Conservation (phyloP, 352 stramenopile genomes). For the Phytophthora fragariae region DNA sequence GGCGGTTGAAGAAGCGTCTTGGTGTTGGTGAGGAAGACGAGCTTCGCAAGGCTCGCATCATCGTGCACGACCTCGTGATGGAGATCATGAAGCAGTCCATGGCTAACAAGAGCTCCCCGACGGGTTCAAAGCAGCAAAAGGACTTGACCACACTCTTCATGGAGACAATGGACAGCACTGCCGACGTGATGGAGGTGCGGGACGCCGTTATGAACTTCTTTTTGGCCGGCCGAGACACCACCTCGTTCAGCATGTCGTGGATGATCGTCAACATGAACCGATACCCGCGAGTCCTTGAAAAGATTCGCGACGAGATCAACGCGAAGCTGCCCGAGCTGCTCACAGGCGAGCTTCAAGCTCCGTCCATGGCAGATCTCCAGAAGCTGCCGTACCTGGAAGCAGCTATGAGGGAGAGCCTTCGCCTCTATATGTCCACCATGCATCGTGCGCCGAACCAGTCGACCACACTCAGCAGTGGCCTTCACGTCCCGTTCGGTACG, state of each 20-base stretch:
- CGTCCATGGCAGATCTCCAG: slow-evolving; percentile 53
- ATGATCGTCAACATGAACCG: slow-evolving; percentile 81
- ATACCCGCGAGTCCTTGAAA: slow-evolving; percentile 55
- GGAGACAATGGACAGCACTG: slow-evolving; percentile 25
- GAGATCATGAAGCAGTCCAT: slow-evolving; percentile 44
- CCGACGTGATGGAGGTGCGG: slow-evolving; percentile 45
- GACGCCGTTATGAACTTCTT: slow-evolving; percentile 86
- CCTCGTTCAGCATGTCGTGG: slow-evolving; percentile 71
- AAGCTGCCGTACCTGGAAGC: slow-evolving; percentile 70
- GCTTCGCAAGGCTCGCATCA: slow-evolving; percentile 31
- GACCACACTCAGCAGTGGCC: slow-evolving; percentile 66
- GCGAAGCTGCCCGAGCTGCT: slow-evolving; percentile 41
- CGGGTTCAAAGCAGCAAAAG: slow-evolving; percentile 25
- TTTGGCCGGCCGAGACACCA: slow-evolving; percentile 73
- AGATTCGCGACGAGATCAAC: slow-evolving; percentile 60
- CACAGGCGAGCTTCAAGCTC: slow-evolving; percentile 24
- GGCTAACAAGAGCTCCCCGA: slow-evolving; percentile 17
- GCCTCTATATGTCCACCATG: slow-evolving; percentile 60
- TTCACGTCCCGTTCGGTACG: slow-evolving; percentile 53
- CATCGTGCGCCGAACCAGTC: slow-evolving; percentile 47
- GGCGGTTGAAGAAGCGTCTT: slow-evolving; percentile 49
- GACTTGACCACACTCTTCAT: slow-evolving; percentile 65
- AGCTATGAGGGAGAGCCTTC: slow-evolving; percentile 66
- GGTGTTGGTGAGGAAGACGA: slow-evolving; percentile 40
- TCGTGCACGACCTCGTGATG: slow-evolving; percentile 45